A percentile compares a stretch with the other conserved stretches of the same genome.
Evolutionary conservation across 768 basidiomycete genomes (phyloP).

Genomic region (Collybia sp.): DNA sequence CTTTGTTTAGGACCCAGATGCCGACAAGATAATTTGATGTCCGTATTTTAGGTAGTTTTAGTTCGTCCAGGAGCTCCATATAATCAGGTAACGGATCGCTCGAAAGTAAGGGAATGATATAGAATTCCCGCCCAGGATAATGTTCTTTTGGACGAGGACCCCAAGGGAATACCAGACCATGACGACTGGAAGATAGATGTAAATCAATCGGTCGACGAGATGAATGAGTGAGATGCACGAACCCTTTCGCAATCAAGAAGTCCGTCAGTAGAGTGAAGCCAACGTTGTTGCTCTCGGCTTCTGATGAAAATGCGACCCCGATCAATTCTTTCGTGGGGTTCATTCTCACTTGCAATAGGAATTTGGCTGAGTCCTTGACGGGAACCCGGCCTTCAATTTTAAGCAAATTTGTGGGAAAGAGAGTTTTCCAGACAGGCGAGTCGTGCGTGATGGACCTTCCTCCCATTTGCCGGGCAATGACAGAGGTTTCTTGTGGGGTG

Average conservation of each 20-base stretch:
- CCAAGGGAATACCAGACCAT: conserved; percentile 87
- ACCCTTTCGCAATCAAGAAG: conserved; percentile 73
- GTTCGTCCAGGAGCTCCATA: conserved; percentile 75
- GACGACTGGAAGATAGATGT: conserved; percentile 50
- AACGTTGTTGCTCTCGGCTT: conserved; percentile 33
- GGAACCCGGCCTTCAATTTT: conserved; percentile 85
- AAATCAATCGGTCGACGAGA: conserved; percentile 7
- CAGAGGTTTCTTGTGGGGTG: conserved; percentile 59
- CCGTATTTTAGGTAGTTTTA: conserved; percentile 62
- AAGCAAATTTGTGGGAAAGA: conserved; percentile 69
- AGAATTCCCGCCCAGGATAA: conserved; percentile 80
- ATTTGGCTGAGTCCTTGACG: conserved; percentile 69
- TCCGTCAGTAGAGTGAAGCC: conserved; percentile 60
- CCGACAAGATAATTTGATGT: conserved; percentile 68
- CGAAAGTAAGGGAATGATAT: conserved; percentile 73
- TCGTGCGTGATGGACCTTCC: conserved; percentile 56
- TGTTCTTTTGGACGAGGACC: conserved; percentile 67
- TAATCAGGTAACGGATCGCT: conserved; percentile 75
- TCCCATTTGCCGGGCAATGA: conserved; percentile 75
- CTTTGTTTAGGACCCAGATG: conserved; percentile 83
- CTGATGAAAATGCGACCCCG: conserved; percentile 68
- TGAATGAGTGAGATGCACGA: conserved; percentile 21
- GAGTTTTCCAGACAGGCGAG: conserved; percentile 66
- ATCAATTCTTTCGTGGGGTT: conserved; percentile 76
- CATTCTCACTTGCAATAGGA: conserved; percentile 73